Evolutionary conservation across 352 stramenopile genomes (phyloP).

Genomic region (Globisporangium paddicum): DNA sequence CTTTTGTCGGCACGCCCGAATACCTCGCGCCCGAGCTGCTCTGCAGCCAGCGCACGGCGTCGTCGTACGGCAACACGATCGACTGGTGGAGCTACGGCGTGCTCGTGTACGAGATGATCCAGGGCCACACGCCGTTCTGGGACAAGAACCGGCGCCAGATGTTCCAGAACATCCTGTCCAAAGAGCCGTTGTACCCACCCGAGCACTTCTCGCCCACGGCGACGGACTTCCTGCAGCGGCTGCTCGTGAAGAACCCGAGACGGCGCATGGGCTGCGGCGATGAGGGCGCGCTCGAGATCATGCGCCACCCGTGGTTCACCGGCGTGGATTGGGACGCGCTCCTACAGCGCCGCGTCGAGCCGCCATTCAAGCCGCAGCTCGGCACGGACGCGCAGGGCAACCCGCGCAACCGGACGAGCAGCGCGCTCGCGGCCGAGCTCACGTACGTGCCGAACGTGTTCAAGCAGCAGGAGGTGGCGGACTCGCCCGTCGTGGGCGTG

Average conservation of each 20-base stretch:
- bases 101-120: slow-evolving; percentile 87
- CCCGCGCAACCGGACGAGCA: slow-evolving; percentile 38
- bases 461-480: slow-evolving; percentile 78
- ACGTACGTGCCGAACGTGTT: slow-evolving; percentile 80
- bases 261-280: slow-evolving; percentile 59
- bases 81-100: slow-evolving; percentile 88
- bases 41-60: slow-evolving; percentile 61
- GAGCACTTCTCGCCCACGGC: slow-evolving; percentile 64
- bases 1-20: slow-evolving; percentile 79
- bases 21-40: slow-evolving; percentile 84
- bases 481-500: slow-evolving; percentile 64
- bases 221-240: slow-evolving; percentile 57
- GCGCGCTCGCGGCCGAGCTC: slow-evolving; percentile 48
- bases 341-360: slow-evolving; percentile 54
- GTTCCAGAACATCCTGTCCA: slow-evolving; percentile 83
- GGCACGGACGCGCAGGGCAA: slow-evolving; percentile 21
- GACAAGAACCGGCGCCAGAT: slow-evolving; percentile 82
- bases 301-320: slow-evolving; percentile 77
- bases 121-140: slow-evolving; percentile 78
- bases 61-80: slow-evolving; percentile 80
- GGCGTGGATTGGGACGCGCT: slow-evolving; percentile 77
- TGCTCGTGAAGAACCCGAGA: slow-evolving; percentile 74
- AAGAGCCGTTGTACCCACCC: slow-evolving; percentile 53
- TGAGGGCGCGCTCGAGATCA: slow-evolving; percentile 70
- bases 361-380: slow-evolving; percentile 63